Evolutionary conservation across 2,329 filamentous ascomycete genomes (phyloP), one percentile per base, ranked within the genome.

Genomic region (Polytolypa hystricis): DNA sequence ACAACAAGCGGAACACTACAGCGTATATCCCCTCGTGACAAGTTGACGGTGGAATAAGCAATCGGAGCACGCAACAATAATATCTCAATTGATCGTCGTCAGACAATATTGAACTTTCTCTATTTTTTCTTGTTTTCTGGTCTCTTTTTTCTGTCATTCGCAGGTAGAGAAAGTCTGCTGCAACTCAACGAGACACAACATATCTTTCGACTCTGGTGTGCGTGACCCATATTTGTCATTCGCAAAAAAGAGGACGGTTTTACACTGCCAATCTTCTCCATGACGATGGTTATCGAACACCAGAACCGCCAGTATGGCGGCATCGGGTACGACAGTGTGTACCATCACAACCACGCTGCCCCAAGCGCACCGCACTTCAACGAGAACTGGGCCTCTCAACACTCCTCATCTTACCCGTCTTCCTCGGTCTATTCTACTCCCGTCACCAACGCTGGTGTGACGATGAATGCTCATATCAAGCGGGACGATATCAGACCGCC

Each of bases 281-380:
- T 94, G 86, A 91, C 85, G 67, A 93, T 94, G 85, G 84, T 87
- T 62, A 77, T 94, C 69, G 85, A 94, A 67, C 77, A 78, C 55
- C 83, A 86, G 62, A 85, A 89, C 66, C 84, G 78, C 68, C 76
- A 77, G 60, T 84, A 81, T 66, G 83, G 74, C 55, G 74, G 73
- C 58, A 72, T 93, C 67, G 77, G 76, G 61, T 91, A 89, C 69
- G 84, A 89, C 62, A 73, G 77, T 59, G 78, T 86, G 71, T 77
- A 82, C 57, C n/a, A n/a, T n/a, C 71, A 67, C 56, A 71, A 63
- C 60, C 71, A 76, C 53, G 75, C 84, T 72, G 74, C 79, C 53
- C 68, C 65, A 56, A 65, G 49, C 28, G 51, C 59, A 27, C 77
- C 82, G 46, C 81, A 91, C 47, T 95, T 95, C 67, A 86, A 81